Evolutionary conservation across 2,329 filamentous ascomycete species (phyloP), one percentile per base, ranked within the genome.

Genomic region (Plenodomus tracheiphilus): DNA sequence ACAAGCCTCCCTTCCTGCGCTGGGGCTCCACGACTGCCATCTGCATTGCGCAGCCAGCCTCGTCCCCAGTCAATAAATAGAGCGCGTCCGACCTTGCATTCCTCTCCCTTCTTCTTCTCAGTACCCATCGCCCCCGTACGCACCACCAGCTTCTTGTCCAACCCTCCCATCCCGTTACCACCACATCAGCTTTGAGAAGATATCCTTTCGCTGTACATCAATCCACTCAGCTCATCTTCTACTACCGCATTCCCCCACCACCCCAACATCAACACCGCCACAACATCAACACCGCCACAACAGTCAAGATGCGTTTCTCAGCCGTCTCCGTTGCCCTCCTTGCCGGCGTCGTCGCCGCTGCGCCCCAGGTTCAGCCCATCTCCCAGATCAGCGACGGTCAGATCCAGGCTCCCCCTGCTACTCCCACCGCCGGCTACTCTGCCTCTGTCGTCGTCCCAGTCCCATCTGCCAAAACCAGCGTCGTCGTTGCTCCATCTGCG

Each of bases 351-450:
- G 66, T 56, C 47, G 62, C 61, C 49, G 68, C 65, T 41, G 53
- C 58, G 38, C 61, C 65, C 28, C 64, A 68, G 63, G 42, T 58
- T 41, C 54, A 65, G 48, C 61, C 66, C 51, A 71, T 72, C 63
- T 61, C 65, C 44, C 69, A 72, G 64, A 72, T 72, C 58, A 57
- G 54, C 47, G 69, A 72, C 47, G 69, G 69, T 39, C 69, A 72
- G 66, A 68, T 71, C 54, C 69, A 72, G 61, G 69, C 57, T 55
- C 54, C 64, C 49, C 55, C 60, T 47, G 59, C 61, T 34, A 61
- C 60, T 39, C 39, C n/a, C 28, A 30, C 20, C 36, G 46, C 35
- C 21, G 44, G 35, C 25, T 43, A 52, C 17, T 38, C 22, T 5
- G 43, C 16, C 18, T 18, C 35, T 15, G 28, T 45, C 16, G 47